Percentiles rank a stretch among this genome's conserved stretches.
phyloP scores from a whole-genome alignment of 129 eudicot species.

The Glebionis coronaria region DNA sequence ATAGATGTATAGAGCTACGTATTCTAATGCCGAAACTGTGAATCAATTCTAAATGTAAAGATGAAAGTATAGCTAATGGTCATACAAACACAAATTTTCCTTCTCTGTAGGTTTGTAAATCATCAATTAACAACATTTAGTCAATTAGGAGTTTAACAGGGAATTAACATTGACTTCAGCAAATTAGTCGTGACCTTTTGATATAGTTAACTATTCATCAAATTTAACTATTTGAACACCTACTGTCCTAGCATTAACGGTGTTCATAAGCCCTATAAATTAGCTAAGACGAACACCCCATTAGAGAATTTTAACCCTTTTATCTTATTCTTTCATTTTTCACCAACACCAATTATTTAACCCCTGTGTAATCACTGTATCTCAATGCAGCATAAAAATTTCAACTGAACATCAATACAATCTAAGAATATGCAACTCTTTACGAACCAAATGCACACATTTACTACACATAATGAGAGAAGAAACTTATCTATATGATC shows the following conservation, averaged over 20 bases:
- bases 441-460: not conserved
- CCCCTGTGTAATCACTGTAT: not conserved
- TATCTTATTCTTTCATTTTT: not conserved
- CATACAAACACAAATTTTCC: conserved; percentile 72
- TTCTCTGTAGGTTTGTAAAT: conserved; percentile 31
- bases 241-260: too few relatives aligned
- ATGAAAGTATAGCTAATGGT: too few relatives aligned
- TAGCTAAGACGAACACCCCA: not conserved
- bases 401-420: not conserved
- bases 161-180: not conserved
- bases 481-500: not conserved
- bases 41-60: too few relatives aligned
- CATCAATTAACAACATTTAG: conserved; percentile 9
- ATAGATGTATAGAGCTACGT: too few relatives aligned
- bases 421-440: not conserved
- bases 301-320: not conserved
- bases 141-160: not conserved
- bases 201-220: too few relatives aligned
- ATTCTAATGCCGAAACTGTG: too few relatives aligned
- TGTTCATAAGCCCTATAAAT: not conserved
- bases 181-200: too few relatives aligned
- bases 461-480: not conserved
- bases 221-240: too few relatives aligned
- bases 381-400: not conserved
- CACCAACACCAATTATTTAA: not conserved